Evolutionary conservation across 345 rosid species (phyloP), one percentile per base, ranked within the genome.

Genomic region (Corymbia maculata): DNA sequence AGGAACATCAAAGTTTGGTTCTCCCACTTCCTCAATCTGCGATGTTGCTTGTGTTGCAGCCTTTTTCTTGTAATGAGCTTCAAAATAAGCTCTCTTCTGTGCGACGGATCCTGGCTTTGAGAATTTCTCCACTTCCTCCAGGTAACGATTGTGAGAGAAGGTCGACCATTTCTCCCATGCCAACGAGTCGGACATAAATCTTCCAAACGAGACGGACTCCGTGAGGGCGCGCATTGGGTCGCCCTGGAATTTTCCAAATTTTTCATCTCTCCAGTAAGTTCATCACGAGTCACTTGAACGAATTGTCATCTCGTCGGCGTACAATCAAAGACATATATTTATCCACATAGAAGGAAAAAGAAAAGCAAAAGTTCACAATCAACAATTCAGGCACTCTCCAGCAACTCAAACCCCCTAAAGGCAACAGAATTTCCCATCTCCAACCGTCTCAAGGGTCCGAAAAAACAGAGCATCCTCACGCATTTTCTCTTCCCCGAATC

Each of bases 151-250:
- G 93, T 95, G 97, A 88, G 98, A 94, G 88, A 98, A 98, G 59
- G 98, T 90, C 88, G 99, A 98, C 98, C 98, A 97, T 88, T 94
- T 96, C 93, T 92, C 98, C 99, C 99, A 97, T 59, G 94, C 93
- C 87, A 98, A 87, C 47, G 97, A 88, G 89, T 97, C 99, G n/a
- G 97, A 92, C 93, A 94, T 91, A 64, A 92, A 98, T 92, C 98
- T 94, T 88, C 99, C 99, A 42, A 98, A 96, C 3, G 99, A 96
- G 79, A 97, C 89, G 0, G 99, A 98, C 87, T 97, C 99, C 1
- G 96, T 93, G 13, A 96, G 93, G 8, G 93, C 95, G 42, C 93
- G 92, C 90, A 89, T 70, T 7, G 97, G 95, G 86, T 91, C 93
- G 28, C 91, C 97, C 99, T 96, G 95, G 82, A 88, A 92, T 90